Evolutionary conservation across 2,329 filamentous ascomycete species (phyloP), one percentile per base, ranked within the genome.

Genomic region (Sclerotinia glacialis): DNA sequence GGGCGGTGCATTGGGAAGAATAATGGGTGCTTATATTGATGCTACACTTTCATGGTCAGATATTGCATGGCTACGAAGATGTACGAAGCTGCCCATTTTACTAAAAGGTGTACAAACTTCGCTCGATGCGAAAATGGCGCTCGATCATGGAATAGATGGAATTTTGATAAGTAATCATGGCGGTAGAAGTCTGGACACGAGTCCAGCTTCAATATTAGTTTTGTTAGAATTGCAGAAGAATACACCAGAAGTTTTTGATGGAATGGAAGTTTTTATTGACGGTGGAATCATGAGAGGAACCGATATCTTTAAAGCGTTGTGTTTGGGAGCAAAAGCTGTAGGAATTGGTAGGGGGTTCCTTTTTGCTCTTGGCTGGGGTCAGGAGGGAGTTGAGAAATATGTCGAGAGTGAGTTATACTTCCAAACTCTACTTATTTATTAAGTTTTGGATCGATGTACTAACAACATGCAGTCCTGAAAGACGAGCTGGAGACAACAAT

Each of bases 141-240:
- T 87, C 46, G 81, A 88, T 62, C 73, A 81, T 16, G 88, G 86
- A 0, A 83, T 85, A 3, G 85, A 91, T 70, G 89, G 86, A 0
- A 89, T 92, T 58, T 82, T 92, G 1, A 79, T 92, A 1, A 85
- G 83, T 18, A 92, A 92, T 71, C 89, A 92, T 74, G 89, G 89
- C 1, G 89, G 89, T 0, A 77, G 89, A 49, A 81, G 78, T 62
- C 72, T 82, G 1, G 83, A 85, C 67, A 84, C 74, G 71, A 78
- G 80, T 0, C 81, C 83, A 2, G 79, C 87, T 0, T 81, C 84
- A 0, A 80, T 90, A 40, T 74, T 89, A 44, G 81, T 86, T 0
- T 74, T 90, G 5, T 76, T 90, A 0, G 87, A 91, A 76, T 79
- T 90, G 68, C 86, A 86, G 67, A 81, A 82, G 70, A 83, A 83